phyloP scores from a whole-genome alignment of 2,329 filamentous ascomycete genomes.

The Xylariaceae sp. region DNA sequence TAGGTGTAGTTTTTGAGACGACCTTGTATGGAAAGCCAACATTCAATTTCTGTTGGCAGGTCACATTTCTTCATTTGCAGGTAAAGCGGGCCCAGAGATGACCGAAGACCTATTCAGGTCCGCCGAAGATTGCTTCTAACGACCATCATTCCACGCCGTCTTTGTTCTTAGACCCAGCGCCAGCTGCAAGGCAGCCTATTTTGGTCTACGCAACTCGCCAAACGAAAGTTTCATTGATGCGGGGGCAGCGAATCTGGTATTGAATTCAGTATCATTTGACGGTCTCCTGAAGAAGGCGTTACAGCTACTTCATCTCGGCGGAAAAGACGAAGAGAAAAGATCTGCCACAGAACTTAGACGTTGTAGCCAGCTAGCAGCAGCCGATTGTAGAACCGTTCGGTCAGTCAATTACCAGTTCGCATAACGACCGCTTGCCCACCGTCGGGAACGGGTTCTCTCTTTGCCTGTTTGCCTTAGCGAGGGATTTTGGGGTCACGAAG shows the following conservation, averaged over 20 bases:
- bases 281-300: neutral
- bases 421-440: constrained; percentile 5
- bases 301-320: constrained; percentile 1
- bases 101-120: neutral
- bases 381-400: neutral
- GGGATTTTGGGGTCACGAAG: neutral
- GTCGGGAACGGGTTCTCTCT: neutral
- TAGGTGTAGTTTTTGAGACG: neutral
- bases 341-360: neutral
- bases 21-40: neutral
- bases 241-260: neutral
- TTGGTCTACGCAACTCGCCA: neutral
- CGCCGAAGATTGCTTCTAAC: neutral
- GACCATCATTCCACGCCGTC: neutral
- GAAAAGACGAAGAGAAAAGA: neutral
- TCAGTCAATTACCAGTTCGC: neutral
- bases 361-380: neutral
- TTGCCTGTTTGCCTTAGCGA: neutral
- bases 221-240: neutral
- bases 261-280: neutral
- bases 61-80: neutral
- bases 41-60: neutral
- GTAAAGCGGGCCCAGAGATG: neutral
- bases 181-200: neutral
- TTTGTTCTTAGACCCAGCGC: neutral